These are phyloP conservation scores for Populus hybrid DNA, from an alignment of 441 rosid genomes.

Conservation along the genomic window DNA sequence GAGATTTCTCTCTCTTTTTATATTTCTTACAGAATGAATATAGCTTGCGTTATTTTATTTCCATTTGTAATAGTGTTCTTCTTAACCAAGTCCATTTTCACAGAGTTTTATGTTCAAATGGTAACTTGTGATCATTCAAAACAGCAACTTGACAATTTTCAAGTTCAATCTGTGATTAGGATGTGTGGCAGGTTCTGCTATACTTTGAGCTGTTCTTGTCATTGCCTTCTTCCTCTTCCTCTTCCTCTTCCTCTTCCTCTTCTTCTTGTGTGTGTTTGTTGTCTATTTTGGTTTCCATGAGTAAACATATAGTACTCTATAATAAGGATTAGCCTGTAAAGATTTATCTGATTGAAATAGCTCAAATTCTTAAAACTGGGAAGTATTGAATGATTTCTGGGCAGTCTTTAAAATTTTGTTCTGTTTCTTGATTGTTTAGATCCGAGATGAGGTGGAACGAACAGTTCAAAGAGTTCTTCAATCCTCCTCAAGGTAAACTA, in stretches of 20 bases:
- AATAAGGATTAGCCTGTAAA: neutral
- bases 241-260: neutral
- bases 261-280: neutral
- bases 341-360: neutral
- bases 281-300: neutral
- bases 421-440: slow-evolving; percentile 28
- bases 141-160: neutral
- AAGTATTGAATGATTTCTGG: neutral
- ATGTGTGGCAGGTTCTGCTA: neutral
- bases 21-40: neutral
- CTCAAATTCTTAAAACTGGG: neutral
- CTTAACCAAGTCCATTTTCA: neutral
- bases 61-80: neutral
- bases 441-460: slow-evolving; percentile 53
- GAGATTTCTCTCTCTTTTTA: slow-evolving; percentile 14
- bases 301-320: neutral
- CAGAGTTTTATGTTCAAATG: neutral
- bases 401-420: neutral
- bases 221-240: neutral
- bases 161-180: neutral
- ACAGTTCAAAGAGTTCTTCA: slow-evolving; percentile 19
- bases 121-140: neutral
- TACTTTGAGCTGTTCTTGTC: neutral
- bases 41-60: neutral
- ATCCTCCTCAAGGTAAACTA: slow-evolving; percentile 42